phyloP scores from a whole-genome alignment of 2,329 filamentous ascomycete genomes.

The Pseudonectria buxi region DNA sequence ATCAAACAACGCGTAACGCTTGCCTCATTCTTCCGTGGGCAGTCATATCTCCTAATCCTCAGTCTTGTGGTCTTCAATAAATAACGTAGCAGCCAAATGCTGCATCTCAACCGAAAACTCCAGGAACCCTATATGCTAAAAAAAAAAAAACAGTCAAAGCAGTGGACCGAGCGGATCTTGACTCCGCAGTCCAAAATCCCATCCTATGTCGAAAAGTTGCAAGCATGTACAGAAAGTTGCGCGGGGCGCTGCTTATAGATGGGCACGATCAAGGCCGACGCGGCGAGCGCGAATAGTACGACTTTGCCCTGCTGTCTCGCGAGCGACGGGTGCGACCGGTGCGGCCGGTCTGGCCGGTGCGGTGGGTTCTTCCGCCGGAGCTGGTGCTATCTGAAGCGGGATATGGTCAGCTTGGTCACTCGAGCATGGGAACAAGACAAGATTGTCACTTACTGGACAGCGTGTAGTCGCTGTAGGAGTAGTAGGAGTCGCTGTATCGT shows the following conservation, averaged over 20 bases:
- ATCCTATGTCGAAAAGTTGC: constrained; percentile 11
- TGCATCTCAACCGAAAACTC: constrained; percentile 19
- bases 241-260: constrained; percentile 7
- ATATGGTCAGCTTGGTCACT: constrained; percentile 14
- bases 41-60: no score
- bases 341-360: constrained; percentile 6
- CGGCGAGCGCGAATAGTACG: constrained; percentile 25
- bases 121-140: constrained; percentile 12
- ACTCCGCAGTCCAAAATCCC: constrained; percentile 12
- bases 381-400: constrained; percentile 37
- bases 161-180: constrained; percentile 11
- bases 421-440: not conserved
- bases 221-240: constrained; percentile 20
- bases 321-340: constrained; percentile 18
- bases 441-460: constrained; percentile 43
- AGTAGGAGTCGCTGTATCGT: constrained; percentile 47
- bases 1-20: no score
- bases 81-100: constrained; percentile 7
- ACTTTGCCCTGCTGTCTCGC: constrained; percentile 26
- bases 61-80: not conserved
- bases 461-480: constrained; percentile 44
- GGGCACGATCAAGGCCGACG: constrained; percentile 8
- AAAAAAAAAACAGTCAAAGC: not conserved
- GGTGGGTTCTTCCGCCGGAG: constrained; percentile 37
- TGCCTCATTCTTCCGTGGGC: no score